These are phyloP conservation scores for Cymbopogon flexuosus DNA, from an alignment of 202 grass and related monocot species.

Conservation along the genomic window DNA sequence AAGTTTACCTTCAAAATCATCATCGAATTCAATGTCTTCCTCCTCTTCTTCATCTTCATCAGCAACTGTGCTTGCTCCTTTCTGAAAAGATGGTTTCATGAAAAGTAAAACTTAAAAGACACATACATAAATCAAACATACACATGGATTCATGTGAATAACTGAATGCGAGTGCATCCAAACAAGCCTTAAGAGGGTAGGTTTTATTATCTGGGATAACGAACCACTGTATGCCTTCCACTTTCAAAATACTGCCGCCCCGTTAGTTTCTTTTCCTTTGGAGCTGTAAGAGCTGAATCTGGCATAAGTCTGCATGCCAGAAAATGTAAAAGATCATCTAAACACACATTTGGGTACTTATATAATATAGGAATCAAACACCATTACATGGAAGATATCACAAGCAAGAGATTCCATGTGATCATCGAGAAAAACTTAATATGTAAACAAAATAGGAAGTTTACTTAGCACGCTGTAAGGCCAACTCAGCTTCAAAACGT, in stretches of 20 bases:
- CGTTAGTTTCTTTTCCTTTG: conserved; percentile 88
- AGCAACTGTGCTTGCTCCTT: conserved; percentile 66
- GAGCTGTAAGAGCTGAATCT: conserved; percentile 75
- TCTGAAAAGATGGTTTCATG: conserved; percentile 44
- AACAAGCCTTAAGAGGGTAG: neutral
- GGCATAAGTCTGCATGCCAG: conserved; percentile 83
- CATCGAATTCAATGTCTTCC: conserved; percentile 88
- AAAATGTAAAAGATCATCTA: conserved; percentile 36
- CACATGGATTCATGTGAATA: neutral
- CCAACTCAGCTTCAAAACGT: conserved; percentile 94
- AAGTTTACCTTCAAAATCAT: conserved; percentile 86
- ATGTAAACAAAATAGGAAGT: conserved; percentile 26
- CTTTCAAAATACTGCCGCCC: conserved; percentile 93
- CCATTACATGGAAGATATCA: neutral
- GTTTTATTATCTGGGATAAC: conserved; percentile 22
- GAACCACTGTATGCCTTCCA: conserved; percentile 73
- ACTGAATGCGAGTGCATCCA: neutral
- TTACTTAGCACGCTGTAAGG: conserved; percentile 91
- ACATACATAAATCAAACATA: neutral
- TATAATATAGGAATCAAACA: neutral
- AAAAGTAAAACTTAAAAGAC: neutral
- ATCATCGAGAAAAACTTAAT: conserved; percentile 2
- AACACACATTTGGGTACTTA: neutral
- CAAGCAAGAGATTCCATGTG: conserved; percentile 13
- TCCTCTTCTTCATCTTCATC: conserved; percentile 84